phyloP scores from a whole-genome alignment of 768 basidiomycete species.

The Strobilomyces echinocephalus region DNA sequence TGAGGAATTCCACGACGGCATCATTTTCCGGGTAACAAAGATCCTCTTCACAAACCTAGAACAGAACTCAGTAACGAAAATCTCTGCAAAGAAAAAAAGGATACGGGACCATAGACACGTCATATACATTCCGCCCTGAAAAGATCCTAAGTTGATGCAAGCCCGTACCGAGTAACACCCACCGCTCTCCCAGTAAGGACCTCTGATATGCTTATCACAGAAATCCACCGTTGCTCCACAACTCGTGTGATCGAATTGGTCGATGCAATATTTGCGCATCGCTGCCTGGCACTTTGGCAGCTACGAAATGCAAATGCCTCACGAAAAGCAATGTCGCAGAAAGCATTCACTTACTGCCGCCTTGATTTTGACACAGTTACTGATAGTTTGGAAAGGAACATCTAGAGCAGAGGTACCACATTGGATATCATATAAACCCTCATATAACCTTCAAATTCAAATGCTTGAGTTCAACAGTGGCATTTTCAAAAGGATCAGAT shows the following conservation, averaged over 20 bases:
- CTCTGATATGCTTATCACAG: slow-evolving; percentile 54
- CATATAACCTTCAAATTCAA: slow-evolving; percentile 29
- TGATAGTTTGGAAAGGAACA: slow-evolving; percentile 44
- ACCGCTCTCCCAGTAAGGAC: slow-evolving; percentile 37
- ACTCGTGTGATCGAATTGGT: slow-evolving; percentile 57
- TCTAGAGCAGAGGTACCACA: slow-evolving; percentile 50
- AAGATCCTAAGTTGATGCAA: neutral
- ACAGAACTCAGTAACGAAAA: slow-evolving; percentile 1
- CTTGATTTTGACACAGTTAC: slow-evolving; percentile 47
- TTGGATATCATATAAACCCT: slow-evolving; percentile 43
- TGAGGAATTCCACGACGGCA: slow-evolving; percentile 43
- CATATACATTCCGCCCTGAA: slow-evolving; percentile 48
- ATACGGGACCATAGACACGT: slow-evolving; percentile 46
- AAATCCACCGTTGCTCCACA: slow-evolving; percentile 66
- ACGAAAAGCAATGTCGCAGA: neutral
- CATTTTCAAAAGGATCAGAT: neutral
- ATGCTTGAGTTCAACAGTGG: neutral
- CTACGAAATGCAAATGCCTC: slow-evolving; percentile 29
- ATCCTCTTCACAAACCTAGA: slow-evolving; percentile 23
- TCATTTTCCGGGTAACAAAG: slow-evolving; percentile 38
- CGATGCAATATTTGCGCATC: slow-evolving; percentile 56
- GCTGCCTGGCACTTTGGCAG: slow-evolving; percentile 63
- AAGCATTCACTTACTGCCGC: slow-evolving; percentile 39
- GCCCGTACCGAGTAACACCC: slow-evolving; percentile 7
- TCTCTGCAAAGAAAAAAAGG: neutral